Conservation (phyloP, 2,329 filamentous ascomycete species). For the Alternaria panax region DNA sequence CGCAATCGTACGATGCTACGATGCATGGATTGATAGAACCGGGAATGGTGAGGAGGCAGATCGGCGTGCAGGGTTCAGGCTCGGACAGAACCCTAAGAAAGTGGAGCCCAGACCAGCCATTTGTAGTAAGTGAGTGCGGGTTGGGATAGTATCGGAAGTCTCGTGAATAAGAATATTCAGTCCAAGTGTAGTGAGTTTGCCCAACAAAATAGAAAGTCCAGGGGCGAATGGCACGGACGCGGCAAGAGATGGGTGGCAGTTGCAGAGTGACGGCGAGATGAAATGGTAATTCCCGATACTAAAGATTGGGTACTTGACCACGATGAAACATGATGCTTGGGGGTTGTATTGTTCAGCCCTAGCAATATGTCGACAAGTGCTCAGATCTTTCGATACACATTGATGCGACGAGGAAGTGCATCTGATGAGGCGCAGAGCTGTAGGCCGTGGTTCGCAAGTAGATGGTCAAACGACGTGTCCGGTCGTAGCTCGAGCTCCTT, state of each 20-base stretch:
- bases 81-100: conserved; percentile 7
- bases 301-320: conserved; percentile 16
- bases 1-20: conserved; percentile 18
- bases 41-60: conserved; percentile 17
- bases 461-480: conserved; percentile 43
- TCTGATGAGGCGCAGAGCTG: conserved; percentile 38
- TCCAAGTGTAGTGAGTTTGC: background rate
- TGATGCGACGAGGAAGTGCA: conserved; percentile 43
- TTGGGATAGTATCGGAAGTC: conserved; percentile 3
- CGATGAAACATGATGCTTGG: conserved; percentile 15
- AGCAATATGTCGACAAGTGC: conserved; percentile 5
- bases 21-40: conserved; percentile 18
- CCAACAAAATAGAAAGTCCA: background rate
- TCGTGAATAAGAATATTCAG: conserved; percentile 1
- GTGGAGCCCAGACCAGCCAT: conserved; percentile 6
- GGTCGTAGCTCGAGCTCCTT: conserved; percentile 39
- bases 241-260: background rate
- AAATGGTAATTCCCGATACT: conserved; percentile 15
- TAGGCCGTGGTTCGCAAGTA: conserved; percentile 39
- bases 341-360: conserved; percentile 5
- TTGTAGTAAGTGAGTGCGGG: conserved; percentile 4
- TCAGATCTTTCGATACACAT: conserved; percentile 44
- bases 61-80: conserved; percentile 14
- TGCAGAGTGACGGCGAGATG: conserved; percentile 3
- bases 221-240: background rate